Conservation (phyloP, 257 asterid species). For the Linaria vulgaris region DNA sequence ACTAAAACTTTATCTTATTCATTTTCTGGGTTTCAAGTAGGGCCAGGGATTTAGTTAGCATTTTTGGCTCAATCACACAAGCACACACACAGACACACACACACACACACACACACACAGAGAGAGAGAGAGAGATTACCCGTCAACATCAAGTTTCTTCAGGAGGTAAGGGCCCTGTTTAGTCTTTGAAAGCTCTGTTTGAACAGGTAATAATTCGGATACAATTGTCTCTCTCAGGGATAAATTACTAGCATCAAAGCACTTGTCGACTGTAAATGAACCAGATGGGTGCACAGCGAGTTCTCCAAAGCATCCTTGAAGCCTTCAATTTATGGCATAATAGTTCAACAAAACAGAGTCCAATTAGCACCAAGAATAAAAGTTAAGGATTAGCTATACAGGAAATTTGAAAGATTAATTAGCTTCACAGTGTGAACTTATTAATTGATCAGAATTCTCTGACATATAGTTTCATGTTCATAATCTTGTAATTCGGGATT, state of each 20-base stretch:
- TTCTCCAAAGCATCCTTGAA: slow-evolving; percentile 88
- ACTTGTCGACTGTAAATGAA: slow-evolving; percentile 80
- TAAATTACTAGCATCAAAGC: slow-evolving; percentile 64
- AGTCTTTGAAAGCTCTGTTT: slow-evolving; percentile 70
- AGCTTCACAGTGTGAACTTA: background rate
- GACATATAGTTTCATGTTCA: background rate
- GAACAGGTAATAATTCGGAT: slow-evolving; percentile 64
- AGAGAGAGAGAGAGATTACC: slow-evolving; percentile 47
- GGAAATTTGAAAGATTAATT: background rate
- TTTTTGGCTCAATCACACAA: background rate
- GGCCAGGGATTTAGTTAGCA: background rate
- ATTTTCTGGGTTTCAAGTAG: too few relatives aligned
- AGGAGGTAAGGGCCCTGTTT: slow-evolving; percentile 92
- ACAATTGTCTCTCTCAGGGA: slow-evolving; percentile 80
- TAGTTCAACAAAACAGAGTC: slow-evolving; percentile 21
- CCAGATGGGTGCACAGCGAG: slow-evolving; percentile 78
- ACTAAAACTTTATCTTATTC: background rate
- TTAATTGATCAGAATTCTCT: background rate
- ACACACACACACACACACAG: too few relatives aligned
- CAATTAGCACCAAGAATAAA: slow-evolving; percentile 17
- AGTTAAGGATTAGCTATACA: background rate
- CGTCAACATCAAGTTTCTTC: slow-evolving; percentile 86
- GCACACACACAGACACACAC: too few relatives aligned
- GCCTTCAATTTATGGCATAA: slow-evolving; percentile 42
- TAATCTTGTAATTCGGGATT: background rate